Evolutionary conservation across 306 rosid species (phyloP).

Genomic region (Cercis canadensis): DNA sequence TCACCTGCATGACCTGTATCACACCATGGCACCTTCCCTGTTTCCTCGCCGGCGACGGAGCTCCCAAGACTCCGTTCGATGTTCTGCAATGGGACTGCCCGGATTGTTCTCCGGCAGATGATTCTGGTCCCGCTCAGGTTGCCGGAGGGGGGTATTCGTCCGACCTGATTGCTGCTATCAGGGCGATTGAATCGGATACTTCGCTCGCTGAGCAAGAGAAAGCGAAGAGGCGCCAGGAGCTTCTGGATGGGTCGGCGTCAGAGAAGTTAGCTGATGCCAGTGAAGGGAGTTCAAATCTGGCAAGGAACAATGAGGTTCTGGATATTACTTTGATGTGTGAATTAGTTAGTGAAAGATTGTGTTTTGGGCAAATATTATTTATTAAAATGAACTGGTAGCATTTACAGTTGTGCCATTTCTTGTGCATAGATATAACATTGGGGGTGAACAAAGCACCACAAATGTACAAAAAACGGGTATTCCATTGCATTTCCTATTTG

Average conservation of each 20-base stretch:
- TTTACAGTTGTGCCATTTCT: too few relatives aligned
- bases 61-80: conserved; percentile 40
- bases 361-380: too few relatives aligned
- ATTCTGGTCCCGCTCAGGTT: not conserved
- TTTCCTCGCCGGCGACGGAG: conserved; percentile 21
- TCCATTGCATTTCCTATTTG: too few relatives aligned
- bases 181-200: conserved; percentile 55
- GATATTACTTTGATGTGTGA: conserved; percentile 53
- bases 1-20: conserved; percentile 54
- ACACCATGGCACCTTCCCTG: conserved; percentile 63
- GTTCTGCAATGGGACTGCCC: conserved; percentile 61
- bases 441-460: too few relatives aligned
- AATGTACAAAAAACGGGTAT: too few relatives aligned
- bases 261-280: not conserved
- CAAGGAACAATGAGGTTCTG: conserved; percentile 23
- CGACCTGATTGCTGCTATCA: conserved; percentile 52
- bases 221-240: conserved; percentile 63
- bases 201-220: conserved; percentile 66
- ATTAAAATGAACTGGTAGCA: too few relatives aligned
- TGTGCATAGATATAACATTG: too few relatives aligned
- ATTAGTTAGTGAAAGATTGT: too few relatives aligned
- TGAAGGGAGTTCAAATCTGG: not conserved
- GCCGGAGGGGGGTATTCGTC: not conserved
- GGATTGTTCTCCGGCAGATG: conserved; percentile 46
- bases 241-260: conserved; percentile 50